Evolutionary conservation across 2,329 filamentous ascomycete species (phyloP), one percentile per base, ranked within the genome.

Genomic region (Mariannaea elegans): DNA sequence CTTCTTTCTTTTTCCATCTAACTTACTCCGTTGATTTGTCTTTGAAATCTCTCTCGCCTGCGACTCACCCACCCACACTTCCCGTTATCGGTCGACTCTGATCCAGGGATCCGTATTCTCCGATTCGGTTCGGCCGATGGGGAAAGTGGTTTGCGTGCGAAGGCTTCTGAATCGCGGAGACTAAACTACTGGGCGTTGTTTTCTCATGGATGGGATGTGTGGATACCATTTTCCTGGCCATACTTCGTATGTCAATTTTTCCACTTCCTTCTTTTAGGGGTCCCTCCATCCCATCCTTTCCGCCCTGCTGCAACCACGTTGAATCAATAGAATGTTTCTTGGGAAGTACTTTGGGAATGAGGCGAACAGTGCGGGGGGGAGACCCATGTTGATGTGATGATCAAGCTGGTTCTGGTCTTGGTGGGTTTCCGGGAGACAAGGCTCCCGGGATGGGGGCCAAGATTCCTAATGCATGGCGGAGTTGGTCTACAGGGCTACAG

Each of bases 291-390:
- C 14, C 3, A 9, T 16, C 14, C 10, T 16, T 19, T 19, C 21
- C 18, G 12, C 12, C 39, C 19, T 27, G 9, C 24, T 27, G 24
- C 24, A 27, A 9, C 24, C 24, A n/a, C n/a, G n/a, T n/a, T 36
- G 32, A 36, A 10, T n/a, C 32, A 14, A 14, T 14, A 24, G 12
- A 21, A 42, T 42, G 41, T 42, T 3, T 39, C 44, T 19, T 12
- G 21, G 19, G 13, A n/a, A 14, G 21, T 50, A 42, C 18, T 31
- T 39, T 29, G 18, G 36, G 16, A 24, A 29, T 39, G 52, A 61
- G 58, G 52, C 58, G 48, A 34, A 56, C 52, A 61, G 52, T 61
- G 58, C 47, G 58, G 52, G 52, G 56, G 50, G 41, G 41, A 27
- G 7, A n/a, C 10, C 21, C 3, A 7, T 2, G 21, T 14, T 18